Conservation (phyloP, 73 alveolate species). For the Diophrys appendiculata region DNA sequence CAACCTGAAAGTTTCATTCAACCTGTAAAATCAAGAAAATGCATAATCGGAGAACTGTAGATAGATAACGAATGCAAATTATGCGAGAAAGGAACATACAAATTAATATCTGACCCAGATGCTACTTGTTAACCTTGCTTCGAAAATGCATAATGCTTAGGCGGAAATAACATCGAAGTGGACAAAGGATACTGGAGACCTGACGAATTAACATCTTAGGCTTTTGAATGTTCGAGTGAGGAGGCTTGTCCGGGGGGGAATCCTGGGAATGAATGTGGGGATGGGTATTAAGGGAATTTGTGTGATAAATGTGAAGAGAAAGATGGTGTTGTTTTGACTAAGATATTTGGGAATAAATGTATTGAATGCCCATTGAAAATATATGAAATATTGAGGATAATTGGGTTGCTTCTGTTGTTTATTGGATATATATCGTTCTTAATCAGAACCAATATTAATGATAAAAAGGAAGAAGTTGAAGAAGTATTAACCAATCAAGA, state of each 20-base stretch:
- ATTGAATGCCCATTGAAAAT: neutral
- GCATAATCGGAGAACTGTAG: no score
- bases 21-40: no score
- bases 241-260: slow-evolving; percentile 39
- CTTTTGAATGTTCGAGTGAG: slow-evolving; percentile 26
- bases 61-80: no score
- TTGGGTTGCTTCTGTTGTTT: neutral
- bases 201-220: neutral
- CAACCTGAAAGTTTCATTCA: slow-evolving; percentile 18
- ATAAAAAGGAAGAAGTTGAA: no score
- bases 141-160: slow-evolving; percentile 35
- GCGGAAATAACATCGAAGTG: slow-evolving; percentile 18
- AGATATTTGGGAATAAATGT: neutral
- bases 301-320: neutral
- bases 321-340: neutral
- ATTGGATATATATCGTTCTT: no score
- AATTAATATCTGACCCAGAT: neutral
- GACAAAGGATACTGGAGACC: slow-evolving; percentile 48
- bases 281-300: slow-evolving; percentile 17
- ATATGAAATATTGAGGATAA: neutral
- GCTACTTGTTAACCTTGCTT: slow-evolving; percentile 36
- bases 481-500: no score
- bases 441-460: no score
- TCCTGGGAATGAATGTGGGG: no score
- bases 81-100: slow-evolving; percentile 37